phyloP scores from a whole-genome alignment of 192 early-diverging fungal species.

The Chytriomyces sp. region DNA sequence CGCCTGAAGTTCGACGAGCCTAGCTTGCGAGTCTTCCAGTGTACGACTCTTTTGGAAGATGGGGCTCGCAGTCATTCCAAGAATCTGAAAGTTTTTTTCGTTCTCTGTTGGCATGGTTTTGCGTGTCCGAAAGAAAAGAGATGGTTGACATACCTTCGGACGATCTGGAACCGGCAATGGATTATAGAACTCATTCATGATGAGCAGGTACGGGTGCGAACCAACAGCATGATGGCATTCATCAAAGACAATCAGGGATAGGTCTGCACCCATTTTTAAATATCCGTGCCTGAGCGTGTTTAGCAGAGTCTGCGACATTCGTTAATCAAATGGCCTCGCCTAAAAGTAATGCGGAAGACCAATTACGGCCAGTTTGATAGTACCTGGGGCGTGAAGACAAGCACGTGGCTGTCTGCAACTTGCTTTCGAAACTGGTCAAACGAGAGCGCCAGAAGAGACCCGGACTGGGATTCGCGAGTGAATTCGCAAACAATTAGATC shows the following conservation, averaged over 20 bases:
- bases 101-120: conserved; percentile 40
- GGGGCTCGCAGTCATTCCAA: conserved; percentile 94
- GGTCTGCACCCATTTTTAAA: conserved; percentile 38
- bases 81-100: conserved; percentile 67
- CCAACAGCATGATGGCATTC: conserved; percentile 85
- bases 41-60: conserved; percentile 52
- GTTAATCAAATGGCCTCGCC: no score
- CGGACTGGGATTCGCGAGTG: conserved; percentile 3
- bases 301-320: not conserved
- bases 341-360: conserved; percentile 52
- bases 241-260: conserved; percentile 88
- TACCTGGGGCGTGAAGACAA: conserved; percentile 89
- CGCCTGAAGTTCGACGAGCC: conserved; percentile 42
- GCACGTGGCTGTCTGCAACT: conserved; percentile 59
- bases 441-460: conserved; percentile 67
- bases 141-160: no score
- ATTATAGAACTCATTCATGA: conserved; percentile 87
- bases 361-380: conserved; percentile 78
- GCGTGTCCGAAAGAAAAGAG: no score
- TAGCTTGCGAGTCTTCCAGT: conserved; percentile 25
- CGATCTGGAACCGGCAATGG: no score
- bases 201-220: conserved; percentile 76
- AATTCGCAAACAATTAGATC: conserved; percentile 66
- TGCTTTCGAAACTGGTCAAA: conserved; percentile 50
- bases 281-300: not conserved